These are phyloP conservation scores for Leptomonas pyrrhocoris DNA, from an alignment of 208 protist genomes.

Conservation along the genomic window DNA sequence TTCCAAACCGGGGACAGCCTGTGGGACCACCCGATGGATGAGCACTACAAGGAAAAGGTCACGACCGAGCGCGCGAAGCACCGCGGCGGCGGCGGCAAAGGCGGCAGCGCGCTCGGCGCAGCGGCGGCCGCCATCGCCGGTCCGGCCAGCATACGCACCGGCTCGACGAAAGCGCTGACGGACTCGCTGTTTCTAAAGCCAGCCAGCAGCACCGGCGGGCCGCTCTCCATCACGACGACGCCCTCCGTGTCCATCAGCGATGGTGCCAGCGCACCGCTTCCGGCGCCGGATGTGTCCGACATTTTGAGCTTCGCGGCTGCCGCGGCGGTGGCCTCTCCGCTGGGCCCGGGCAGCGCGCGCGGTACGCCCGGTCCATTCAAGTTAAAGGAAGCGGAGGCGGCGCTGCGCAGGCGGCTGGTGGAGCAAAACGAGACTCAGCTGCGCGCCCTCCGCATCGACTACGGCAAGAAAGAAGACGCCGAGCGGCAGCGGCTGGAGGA, in stretches of 20 bases:
- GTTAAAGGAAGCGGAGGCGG: slow-evolving; percentile 63
- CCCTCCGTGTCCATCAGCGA: slow-evolving; percentile 2
- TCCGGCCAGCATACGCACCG: neutral
- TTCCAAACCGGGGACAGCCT: slow-evolving; percentile 87
- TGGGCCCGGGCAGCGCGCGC: neutral
- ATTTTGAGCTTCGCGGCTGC: slow-evolving; percentile 19
- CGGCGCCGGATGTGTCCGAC: slow-evolving; percentile 26
- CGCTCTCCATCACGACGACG: slow-evolving; percentile 2
- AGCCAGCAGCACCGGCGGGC: neutral
- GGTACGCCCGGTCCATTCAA: slow-evolving; percentile 13
- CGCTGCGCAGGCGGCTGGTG: slow-evolving; percentile 54
- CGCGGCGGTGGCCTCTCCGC: slow-evolving; percentile 6
- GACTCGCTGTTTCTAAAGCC: slow-evolving; percentile 36
- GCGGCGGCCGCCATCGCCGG: neutral
- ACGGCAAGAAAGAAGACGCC: slow-evolving; percentile 35
- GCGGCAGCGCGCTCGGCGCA: neutral
- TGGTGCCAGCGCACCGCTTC: slow-evolving; percentile 17
- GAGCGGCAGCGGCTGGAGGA: slow-evolving; percentile 33
- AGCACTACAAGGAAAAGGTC: slow-evolving; percentile 82
- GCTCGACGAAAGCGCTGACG: slow-evolving; percentile 50
- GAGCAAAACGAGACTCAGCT: slow-evolving; percentile 54
- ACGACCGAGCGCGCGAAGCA: slow-evolving; percentile 52
- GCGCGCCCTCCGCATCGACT: slow-evolving; percentile 39
- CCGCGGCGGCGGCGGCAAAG: slow-evolving; percentile 3
- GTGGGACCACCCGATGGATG: slow-evolving; percentile 96